These are phyloP conservation scores for Komagataella kurtzmanii DNA, from an alignment of 805 yeast species.

Conservation along the genomic window DNA sequence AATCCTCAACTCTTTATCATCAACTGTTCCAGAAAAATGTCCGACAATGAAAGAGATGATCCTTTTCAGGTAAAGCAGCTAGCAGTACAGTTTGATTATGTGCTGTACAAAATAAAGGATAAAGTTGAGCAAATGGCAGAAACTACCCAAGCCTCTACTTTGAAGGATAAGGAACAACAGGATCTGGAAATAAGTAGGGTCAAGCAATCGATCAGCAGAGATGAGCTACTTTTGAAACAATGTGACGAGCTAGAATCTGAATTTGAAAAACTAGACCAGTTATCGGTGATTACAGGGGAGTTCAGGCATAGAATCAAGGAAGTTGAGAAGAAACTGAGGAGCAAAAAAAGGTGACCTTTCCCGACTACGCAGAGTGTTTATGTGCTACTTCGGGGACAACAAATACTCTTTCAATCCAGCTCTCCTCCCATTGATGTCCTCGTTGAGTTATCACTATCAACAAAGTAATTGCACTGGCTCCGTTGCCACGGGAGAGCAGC, in stretches of 20 bases:
- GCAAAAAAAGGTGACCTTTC: background rate
- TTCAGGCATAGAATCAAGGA: slow-evolving; percentile 12
- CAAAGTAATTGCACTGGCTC: background rate
- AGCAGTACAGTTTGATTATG: slow-evolving; percentile 50
- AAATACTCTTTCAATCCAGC: no score
- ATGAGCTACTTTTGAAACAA: slow-evolving; percentile 9
- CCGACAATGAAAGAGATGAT: slow-evolving; percentile 27
- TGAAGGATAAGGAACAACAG: slow-evolving; percentile 10
- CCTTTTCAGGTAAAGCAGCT: slow-evolving; percentile 50
- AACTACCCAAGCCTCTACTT: slow-evolving; percentile 13
- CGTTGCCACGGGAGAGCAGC: background rate
- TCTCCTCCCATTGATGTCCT: background rate
- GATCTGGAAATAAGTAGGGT: slow-evolving; percentile 11
- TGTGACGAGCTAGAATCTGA: slow-evolving; percentile 15
- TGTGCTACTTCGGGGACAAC: background rate
- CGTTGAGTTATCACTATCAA: background rate
- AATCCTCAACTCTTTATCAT: background rate
- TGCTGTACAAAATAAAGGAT: slow-evolving; percentile 49
- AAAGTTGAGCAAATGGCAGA: slow-evolving; percentile 24
- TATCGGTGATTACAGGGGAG: slow-evolving; percentile 12
- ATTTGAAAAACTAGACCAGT: slow-evolving; percentile 19
- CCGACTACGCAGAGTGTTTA: background rate
- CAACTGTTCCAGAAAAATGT: background rate
- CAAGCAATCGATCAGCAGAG: slow-evolving; percentile 8
- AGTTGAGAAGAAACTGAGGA: slow-evolving; percentile 6